These are phyloP conservation scores for Colletotrichum gigasporum DNA, from an alignment of 2,329 filamentous ascomycete species.

Conservation along the genomic window DNA sequence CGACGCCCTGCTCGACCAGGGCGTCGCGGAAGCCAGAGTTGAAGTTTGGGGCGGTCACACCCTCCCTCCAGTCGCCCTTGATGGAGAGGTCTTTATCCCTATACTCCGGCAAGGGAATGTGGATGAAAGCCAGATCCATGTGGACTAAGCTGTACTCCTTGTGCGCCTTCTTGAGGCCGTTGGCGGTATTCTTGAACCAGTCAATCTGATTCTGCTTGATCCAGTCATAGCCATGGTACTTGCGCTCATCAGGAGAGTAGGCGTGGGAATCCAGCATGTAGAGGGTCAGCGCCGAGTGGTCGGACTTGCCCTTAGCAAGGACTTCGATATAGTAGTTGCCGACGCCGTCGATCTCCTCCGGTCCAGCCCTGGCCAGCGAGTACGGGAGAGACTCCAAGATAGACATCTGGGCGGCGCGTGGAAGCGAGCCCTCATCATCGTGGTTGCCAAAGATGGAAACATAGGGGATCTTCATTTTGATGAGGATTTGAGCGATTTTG, in stretches of 20 bases:
- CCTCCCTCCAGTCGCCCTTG: slow-evolving; percentile 81
- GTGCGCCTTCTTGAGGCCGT: slow-evolving; percentile 79
- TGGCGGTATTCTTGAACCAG: slow-evolving; percentile 88
- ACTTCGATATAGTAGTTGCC: slow-evolving; percentile 97
- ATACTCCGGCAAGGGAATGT: slow-evolving; percentile 96
- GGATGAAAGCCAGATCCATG: slow-evolving; percentile 96
- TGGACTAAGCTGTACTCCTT: slow-evolving; percentile 89
- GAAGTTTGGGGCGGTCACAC: slow-evolving; percentile 85
- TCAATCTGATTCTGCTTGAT: slow-evolving; percentile 92
- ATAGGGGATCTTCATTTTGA: slow-evolving; percentile 89
- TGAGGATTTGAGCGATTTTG: slow-evolving; percentile 87
- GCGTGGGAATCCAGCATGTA: slow-evolving; percentile 94
- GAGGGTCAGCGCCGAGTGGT: slow-evolving; percentile 92
- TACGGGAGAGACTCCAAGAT: slow-evolving; percentile 88
- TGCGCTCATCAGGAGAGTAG: slow-evolving; percentile 88
- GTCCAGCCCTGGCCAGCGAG: slow-evolving; percentile 86
- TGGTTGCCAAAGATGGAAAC: slow-evolving; percentile 97
- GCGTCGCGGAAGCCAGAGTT: slow-evolving; percentile 96
- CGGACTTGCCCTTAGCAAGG: slow-evolving; percentile 78
- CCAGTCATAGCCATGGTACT: slow-evolving; percentile 97
- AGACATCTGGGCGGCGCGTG: slow-evolving; percentile 82
- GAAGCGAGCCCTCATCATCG: slow-evolving; percentile 88
- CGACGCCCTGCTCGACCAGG: slow-evolving; percentile 83
- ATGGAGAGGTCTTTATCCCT: slow-evolving; percentile 65
- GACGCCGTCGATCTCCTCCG: slow-evolving; percentile 85